These are phyloP conservation scores for Gaeumannomyces sp. DNA, from an alignment of 2,329 filamentous ascomycete species.

Conservation along the genomic window DNA sequence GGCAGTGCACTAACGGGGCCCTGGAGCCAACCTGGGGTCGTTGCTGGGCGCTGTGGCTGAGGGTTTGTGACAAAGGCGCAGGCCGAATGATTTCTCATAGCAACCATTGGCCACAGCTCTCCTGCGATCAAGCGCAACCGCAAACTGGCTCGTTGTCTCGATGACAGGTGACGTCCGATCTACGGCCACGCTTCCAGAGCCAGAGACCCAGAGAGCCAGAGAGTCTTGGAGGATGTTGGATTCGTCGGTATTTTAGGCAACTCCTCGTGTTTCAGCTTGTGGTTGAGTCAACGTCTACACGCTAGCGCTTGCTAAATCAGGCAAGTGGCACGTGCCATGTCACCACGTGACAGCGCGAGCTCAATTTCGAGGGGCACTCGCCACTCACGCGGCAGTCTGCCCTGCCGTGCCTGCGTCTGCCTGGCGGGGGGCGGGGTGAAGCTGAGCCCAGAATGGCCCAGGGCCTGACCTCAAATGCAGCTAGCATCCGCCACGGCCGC, in stretches of 20 bases:
- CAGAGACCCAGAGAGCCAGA: background rate
- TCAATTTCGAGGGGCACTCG: background rate
- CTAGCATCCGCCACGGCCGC: background rate
- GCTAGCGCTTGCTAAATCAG: background rate
- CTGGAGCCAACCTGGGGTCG: background rate
- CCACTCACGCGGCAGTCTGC: background rate
- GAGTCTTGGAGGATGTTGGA: background rate
- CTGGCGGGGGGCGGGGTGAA: slow-evolving; percentile 2
- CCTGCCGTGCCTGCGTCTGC: slow-evolving; percentile 7
- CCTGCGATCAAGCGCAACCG: no score
- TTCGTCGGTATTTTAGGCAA: background rate
- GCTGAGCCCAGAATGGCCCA: background rate
- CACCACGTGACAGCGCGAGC: background rate
- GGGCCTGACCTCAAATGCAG: background rate
- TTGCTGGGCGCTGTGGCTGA: background rate
- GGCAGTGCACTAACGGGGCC: background rate
- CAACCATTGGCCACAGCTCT: no score
- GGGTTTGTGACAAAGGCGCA: background rate
- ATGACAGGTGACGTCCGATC: no score
- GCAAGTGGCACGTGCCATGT: no score
- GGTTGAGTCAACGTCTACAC: no score
- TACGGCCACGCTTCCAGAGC: no score
- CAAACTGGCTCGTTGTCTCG: no score
- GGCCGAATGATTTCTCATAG: background rate
- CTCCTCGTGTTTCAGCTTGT: background rate